Percentiles rank a stretch among this genome's conserved stretches.
These are phyloP conservation scores for Xylaria venustula DNA, from an alignment of 495 filamentous ascomycete species.

Conservation along the genomic window DNA sequence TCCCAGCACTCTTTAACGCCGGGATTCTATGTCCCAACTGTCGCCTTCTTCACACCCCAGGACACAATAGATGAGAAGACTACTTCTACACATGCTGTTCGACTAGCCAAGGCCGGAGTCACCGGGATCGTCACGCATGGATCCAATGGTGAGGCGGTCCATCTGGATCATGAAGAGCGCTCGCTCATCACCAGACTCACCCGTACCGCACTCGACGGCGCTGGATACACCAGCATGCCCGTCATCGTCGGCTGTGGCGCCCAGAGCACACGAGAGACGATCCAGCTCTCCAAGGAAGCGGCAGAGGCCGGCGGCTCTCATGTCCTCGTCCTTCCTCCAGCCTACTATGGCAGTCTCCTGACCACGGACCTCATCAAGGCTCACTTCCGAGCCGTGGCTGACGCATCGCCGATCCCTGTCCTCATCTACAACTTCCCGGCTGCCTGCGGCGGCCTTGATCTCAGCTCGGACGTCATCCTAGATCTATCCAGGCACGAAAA, in stretches of 20 bases:
- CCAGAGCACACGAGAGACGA: slow-evolving; percentile 76
- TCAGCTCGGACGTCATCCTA: slow-evolving; percentile 77
- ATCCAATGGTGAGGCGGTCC: slow-evolving; percentile 84
- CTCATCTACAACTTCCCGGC: slow-evolving; percentile 94
- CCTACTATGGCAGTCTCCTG: slow-evolving; percentile 74
- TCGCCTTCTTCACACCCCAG: slow-evolving; percentile 59
- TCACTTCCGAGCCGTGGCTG: slow-evolving; percentile 77
- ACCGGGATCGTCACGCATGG: slow-evolving; percentile 80
- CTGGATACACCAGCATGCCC: slow-evolving; percentile 63
- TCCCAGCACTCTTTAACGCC: slow-evolving; percentile 36
- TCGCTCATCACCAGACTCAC: slow-evolving; percentile 67
- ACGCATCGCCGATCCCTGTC: slow-evolving; percentile 79
- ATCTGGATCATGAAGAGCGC: slow-evolving; percentile 68
- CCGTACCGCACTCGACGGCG: slow-evolving; percentile 62
- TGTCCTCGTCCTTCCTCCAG: slow-evolving; percentile 77
- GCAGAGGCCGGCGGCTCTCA: slow-evolving; percentile 76
- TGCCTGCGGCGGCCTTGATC: slow-evolving; percentile 76
- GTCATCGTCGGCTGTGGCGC: slow-evolving; percentile 82
- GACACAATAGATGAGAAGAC: slow-evolving; percentile 66
- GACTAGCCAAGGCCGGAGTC: slow-evolving; percentile 75
- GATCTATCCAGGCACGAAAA: slow-evolving; percentile 75
- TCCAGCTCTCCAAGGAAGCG: slow-evolving; percentile 74
- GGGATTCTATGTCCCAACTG: slow-evolving; percentile 68
- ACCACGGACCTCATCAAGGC: slow-evolving; percentile 66
- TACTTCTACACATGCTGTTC: slow-evolving; percentile 70